A percentile compares a stretch with the other conserved stretches of the same genome.
phyloP scores from a whole-genome alignment of 345 rosid genomes.

The Gossypium turneri region DNA sequence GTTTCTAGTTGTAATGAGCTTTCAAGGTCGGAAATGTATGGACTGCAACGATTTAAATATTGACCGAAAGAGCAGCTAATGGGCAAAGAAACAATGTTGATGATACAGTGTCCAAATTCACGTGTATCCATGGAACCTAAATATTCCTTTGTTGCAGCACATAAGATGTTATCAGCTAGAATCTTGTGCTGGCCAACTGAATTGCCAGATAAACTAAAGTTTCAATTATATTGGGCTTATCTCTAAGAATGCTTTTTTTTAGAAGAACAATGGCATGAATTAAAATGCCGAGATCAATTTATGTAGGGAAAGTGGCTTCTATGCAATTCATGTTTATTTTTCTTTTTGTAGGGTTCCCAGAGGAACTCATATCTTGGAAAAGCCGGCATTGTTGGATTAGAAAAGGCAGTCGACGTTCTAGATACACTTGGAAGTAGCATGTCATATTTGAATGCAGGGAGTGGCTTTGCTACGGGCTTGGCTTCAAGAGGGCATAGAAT shows the following conservation, averaged over 20 bases:
- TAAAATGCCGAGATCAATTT: too few species aligned
- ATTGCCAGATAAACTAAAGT: background rate
- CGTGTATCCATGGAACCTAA: background rate
- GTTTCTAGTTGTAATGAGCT: background rate
- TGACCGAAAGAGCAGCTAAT: background rate
- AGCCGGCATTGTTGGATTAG: slow-evolving; percentile 55
- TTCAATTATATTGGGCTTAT: background rate
- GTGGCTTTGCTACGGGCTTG: slow-evolving; percentile 50
- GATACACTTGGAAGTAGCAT: slow-evolving; percentile 77
- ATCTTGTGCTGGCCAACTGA: background rate
- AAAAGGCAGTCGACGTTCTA: slow-evolving; percentile 66
- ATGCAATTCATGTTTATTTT: background rate
- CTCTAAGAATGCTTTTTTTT: background rate
- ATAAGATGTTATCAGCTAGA: background rate
- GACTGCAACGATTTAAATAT: background rate
- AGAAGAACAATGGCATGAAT: background rate
- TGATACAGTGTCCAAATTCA: background rate
- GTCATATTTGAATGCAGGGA: slow-evolving; percentile 58
- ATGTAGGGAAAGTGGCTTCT: too few species aligned
- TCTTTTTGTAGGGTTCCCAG: slow-evolving; percentile 18
- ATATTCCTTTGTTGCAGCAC: background rate
- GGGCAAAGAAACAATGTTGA: background rate
- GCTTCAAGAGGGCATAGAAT: slow-evolving; percentile 52
- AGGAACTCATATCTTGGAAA: slow-evolving; percentile 60
- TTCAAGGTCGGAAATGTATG: background rate